Evolutionary conservation across 2,329 filamentous ascomycete species (phyloP), one percentile per base, ranked within the genome.

Genomic region (Penicillium sp.): DNA sequence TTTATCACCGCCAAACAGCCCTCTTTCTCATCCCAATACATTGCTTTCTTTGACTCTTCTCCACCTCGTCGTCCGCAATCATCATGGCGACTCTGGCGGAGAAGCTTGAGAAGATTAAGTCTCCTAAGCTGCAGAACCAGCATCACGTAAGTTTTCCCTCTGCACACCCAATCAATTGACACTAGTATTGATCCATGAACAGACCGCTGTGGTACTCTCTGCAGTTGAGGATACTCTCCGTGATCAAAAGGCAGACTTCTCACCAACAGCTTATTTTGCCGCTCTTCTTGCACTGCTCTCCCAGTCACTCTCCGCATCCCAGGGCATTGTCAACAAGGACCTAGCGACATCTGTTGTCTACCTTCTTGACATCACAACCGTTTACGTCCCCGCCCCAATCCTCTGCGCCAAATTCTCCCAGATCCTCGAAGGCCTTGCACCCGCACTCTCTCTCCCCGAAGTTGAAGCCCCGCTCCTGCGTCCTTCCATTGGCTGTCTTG

Each of bases 91-190:
- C 85, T 75, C 79, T 97, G 70, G 86, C 89, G 74, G 93, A 96
- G 81, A 95, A 92, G 81, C 85, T 99, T 74, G 90, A 93, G 79
- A 97, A 95, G 84, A 97, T 97, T 76, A 90, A 94, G 78, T 94
- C 90, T 72, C 94, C 94, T 55, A 96, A 96, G 77, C 85, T 97
- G 69, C 90, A 97, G 76, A 96, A 90, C 74, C 92, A 97, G 78
- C 87, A 96, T 75, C 91, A 92, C 84, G 92, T 94, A 79, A 65
- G 80, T 73, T 29, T 45, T 26, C 18, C 40, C 24, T 16, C 13
- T 32, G 5, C 18, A 31, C 26, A 31, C 39, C 34, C 38, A 22
- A 13, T 34, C 34, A 29, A 44, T 45, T 44, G 8, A 22, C 40
- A 24, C 56, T 63, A 55, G 42, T 43, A 38, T 26, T 50, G 46